These are phyloP conservation scores for Ajuga chamaepitys DNA, from an alignment of 257 asterid genomes.

Conservation along the genomic window DNA sequence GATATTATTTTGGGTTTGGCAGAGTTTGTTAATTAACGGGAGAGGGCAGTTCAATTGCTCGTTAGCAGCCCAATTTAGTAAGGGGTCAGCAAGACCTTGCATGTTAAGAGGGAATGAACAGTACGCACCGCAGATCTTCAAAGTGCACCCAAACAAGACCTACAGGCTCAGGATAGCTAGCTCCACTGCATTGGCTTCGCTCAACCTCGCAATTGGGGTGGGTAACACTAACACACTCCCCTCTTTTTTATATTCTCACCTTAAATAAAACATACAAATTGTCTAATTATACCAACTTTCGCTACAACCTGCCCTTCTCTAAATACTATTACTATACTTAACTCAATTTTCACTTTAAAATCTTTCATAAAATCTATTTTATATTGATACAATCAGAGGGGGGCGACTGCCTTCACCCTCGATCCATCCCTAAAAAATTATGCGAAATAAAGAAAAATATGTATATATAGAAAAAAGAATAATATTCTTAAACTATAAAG, in stretches of 20 bases:
- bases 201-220: constrained; percentile 86
- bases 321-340: no score
- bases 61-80: constrained; percentile 42
- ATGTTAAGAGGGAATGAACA: constrained; percentile 52
- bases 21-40: constrained; percentile 69
- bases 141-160: constrained; percentile 59
- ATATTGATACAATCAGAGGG: no score
- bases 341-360: no score
- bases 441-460: no score
- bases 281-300: not conserved
- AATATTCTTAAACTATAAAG: no score
- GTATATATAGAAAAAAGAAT: no score
- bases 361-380: no score
- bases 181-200: constrained; percentile 64
- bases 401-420: no score
- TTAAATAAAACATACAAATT: no score
- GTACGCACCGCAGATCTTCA: constrained; percentile 63
- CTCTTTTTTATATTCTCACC: not conserved
- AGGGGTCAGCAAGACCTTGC: constrained; percentile 32
- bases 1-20: not conserved
- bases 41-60: constrained; percentile 88
- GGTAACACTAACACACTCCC: not conserved
- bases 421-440: no score
- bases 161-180: constrained; percentile 83
- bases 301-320: no score